A percentile compares a stretch with the other conserved stretches of the same genome.
These are phyloP conservation scores for Malus hybrid DNA, from an alignment of 331 rosid species.

Conservation along the genomic window DNA sequence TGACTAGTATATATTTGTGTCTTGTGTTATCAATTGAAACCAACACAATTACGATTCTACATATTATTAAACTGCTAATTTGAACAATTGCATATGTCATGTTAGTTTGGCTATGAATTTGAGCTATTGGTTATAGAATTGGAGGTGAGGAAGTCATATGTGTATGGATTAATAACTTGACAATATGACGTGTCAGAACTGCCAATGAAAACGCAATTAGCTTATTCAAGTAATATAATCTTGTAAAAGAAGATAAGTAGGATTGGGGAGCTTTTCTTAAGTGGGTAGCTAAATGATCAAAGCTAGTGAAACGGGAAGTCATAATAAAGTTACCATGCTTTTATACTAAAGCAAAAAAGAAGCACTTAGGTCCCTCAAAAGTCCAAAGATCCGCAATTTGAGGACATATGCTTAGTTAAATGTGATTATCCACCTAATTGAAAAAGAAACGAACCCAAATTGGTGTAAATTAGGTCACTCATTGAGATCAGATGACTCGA, in stretches of 20 bases:
- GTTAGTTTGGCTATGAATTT: neutral
- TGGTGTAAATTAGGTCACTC: slow-evolving; percentile 8
- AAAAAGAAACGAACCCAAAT: neutral
- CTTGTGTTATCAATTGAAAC: no score
- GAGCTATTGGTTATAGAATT: neutral
- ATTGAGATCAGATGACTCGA: slow-evolving; percentile 18
- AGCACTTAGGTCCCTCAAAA: slow-evolving; percentile 3
- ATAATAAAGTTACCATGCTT: slow-evolving; percentile 15
- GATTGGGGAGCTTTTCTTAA: neutral
- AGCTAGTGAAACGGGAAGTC: slow-evolving; percentile 7
- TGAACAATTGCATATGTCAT: no score
- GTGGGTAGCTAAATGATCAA: slow-evolving; percentile 20
- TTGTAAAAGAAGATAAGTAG: neutral
- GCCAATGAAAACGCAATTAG: no score
- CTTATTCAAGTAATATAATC: neutral
- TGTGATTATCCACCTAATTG: slow-evolving; percentile 10
- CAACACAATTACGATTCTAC: no score
- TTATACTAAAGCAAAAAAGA: slow-evolving; percentile 5
- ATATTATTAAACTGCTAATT: no score
- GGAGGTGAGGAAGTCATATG: neutral
- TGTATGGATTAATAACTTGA: neutral
- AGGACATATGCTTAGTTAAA: slow-evolving; percentile 5
- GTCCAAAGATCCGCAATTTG: slow-evolving; percentile 14
- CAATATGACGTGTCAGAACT: neutral
- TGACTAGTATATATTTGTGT: no score